phyloP scores from a whole-genome alignment of 371 early-diverging fungal genomes.

The Mucor velutinosus region DNA sequence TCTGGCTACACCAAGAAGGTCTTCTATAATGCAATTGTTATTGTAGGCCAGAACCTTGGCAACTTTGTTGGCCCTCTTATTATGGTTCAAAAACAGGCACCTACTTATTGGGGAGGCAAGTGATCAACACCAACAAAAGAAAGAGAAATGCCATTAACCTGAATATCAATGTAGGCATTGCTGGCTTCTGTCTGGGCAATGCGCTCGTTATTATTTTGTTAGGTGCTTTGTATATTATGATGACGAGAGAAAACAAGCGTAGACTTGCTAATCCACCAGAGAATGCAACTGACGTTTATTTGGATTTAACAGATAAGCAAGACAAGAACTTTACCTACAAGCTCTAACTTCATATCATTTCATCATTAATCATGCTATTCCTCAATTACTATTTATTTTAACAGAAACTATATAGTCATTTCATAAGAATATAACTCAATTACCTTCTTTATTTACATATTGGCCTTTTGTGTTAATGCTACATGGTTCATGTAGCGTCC shows the following conservation, averaged over 20 bases:
- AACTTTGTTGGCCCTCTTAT: conserved; percentile 34
- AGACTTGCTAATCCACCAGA: conserved; percentile 19
- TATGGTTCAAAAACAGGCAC: conserved; percentile 24
- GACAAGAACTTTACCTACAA: conserved; percentile 42
- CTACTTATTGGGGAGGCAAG: conserved; percentile 11
- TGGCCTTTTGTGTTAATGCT: too few relatives aligned
- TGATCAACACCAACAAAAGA: too few relatives aligned
- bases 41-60: conserved; percentile 26
- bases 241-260: conserved; percentile 25
- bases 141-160: too few relatives aligned
- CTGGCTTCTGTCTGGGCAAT: conserved; percentile 22
- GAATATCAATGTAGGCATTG: conserved; percentile 9
- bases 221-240: conserved; percentile 9
- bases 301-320: conserved; percentile 40
- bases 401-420: neutral
- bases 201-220: conserved; percentile 17
- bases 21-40: conserved; percentile 23
- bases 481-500: too few relatives aligned
- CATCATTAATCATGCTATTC: neutral
- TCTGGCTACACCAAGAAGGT: conserved; percentile 31
- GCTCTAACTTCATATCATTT: conserved; percentile 1
- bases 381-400: neutral
- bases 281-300: conserved; percentile 16
- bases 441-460: too few relatives aligned
- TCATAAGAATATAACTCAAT: too few relatives aligned